Evolutionary conservation across 1,284 basidiomycete genomes (phyloP), one percentile per base, ranked within the genome.

Genomic region (Nidula niveotomentosa): DNA sequence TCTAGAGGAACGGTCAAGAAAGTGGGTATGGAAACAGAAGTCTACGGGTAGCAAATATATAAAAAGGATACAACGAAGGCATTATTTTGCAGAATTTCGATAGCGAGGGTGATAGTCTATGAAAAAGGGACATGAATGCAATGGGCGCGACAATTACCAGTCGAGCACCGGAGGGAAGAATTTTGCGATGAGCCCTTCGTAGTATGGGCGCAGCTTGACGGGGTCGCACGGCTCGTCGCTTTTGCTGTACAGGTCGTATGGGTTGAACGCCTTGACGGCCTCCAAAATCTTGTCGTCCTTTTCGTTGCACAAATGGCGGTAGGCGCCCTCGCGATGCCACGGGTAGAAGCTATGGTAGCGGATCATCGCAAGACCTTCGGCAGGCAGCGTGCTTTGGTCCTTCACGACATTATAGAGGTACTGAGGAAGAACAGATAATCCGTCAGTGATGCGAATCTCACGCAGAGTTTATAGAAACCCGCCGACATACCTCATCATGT

Each of bases 321-420:
- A 96, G 0, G 92, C 93, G 56, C 81, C 82, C 67, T 93, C 92
- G 51, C 91, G 83, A 70, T 94, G 92, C 92, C 93, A 95, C n/a
- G 94, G 93, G 76, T 96, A 96, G 79, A 96, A 96, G 62, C 89
- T 92, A 76, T 96, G 94, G 72, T 93, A 96, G 30, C 94, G 86
- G 66, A 96, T 93, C 94, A 96, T 96, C 30, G 90, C 86, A 37
- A 96, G 79, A 0, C 81, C 94, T 63, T 92, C 93, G 53, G 83
- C 80, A 0, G 94, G 94, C 0, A 96, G 84, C n/a, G 79, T 80
- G 63, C 83, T 84, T 66, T 92, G 90, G 60, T 86, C 84, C 69
- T 90, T 91, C 53, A 91, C 72, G 57, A 92, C 85, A 59, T 88
- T 75, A 68, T 91, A 92, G 7, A 92, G 74, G 65, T 92, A 92